Conservation (phyloP, 225 moss, liverwort and hornwort species). For the Polytrichum formosum region DNA sequence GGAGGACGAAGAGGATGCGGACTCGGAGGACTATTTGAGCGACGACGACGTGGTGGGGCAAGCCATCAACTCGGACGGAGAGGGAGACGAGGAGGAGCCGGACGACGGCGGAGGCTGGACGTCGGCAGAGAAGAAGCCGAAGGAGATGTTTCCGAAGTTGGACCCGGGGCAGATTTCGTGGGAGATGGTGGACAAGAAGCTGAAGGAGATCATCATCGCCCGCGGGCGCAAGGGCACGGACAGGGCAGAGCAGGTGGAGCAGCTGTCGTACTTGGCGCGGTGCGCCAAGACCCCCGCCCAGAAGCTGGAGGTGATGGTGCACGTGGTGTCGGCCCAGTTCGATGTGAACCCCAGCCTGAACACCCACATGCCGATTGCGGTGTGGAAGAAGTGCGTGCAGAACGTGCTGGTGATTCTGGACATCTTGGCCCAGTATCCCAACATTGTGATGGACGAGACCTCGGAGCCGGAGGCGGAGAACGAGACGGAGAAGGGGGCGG, state of each 20-base stretch:
- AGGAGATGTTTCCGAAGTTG: conserved; percentile 63
- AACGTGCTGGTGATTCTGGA: conserved; percentile 84
- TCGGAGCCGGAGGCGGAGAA: conserved; percentile 80
- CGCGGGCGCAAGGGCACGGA: conserved; percentile 98
- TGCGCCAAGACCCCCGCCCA: conserved; percentile 98
- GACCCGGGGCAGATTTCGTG: conserved; percentile 96
- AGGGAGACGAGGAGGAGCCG: conserved; percentile 67
- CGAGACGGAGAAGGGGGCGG: conserved; percentile 91
- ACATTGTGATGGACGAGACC: conserved; percentile 88
- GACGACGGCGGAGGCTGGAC: conserved; percentile 90
- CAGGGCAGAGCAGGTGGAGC: conserved; percentile 95
- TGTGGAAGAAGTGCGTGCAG: conserved; percentile 94
- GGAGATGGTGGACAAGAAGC: conserved; percentile 99
- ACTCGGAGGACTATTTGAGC: conserved; percentile 46
- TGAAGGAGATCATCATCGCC: conserved; percentile 85
- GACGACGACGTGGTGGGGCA: conserved; percentile 60
- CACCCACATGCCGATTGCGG: conserved; percentile 92
- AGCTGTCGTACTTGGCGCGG: conserved; percentile 78
- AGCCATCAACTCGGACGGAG: conserved; percentile 60
- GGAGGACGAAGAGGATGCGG: conserved; percentile 50
- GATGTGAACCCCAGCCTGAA: conserved; percentile 95
- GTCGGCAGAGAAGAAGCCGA: conserved; percentile 52
- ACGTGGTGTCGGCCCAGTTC: conserved; percentile 94
- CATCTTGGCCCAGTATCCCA: conserved; percentile 78
- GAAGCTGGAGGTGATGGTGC: conserved; percentile 90